Conservation (phyloP, 2,329 filamentous ascomycete species). For the Tetracladium maxilliforme region DNA sequence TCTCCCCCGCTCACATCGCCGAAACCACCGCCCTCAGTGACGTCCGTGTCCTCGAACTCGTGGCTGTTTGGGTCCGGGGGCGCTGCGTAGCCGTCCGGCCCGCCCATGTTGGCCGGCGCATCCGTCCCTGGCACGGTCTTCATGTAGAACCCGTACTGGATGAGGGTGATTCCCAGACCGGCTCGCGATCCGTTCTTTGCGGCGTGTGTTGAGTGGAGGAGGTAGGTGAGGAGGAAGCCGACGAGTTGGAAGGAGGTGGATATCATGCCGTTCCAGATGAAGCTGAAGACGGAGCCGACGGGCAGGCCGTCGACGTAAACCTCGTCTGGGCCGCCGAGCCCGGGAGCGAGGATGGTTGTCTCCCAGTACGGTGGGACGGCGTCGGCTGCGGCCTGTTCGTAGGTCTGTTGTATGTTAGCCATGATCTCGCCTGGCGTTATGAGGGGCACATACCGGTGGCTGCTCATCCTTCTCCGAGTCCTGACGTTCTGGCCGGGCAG, state of each 20-base stretch:
- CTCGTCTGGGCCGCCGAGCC: conserved; percentile 78
- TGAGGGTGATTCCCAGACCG: conserved; percentile 84
- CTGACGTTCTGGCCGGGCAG: conserved; percentile 72
- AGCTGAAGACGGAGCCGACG: conserved; percentile 75
- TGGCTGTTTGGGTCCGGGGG: conserved; percentile 84
- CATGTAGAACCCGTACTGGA: conserved; percentile 97
- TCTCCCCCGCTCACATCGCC: conserved; percentile 58
- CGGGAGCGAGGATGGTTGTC: conserved; percentile 90
- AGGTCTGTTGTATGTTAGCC: conserved; percentile 44
- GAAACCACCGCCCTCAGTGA: conserved; percentile 33
- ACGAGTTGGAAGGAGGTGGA: conserved; percentile 95
- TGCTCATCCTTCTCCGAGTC: conserved; percentile 76
- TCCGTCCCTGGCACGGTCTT: conserved; percentile 36
- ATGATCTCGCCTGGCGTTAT: conserved; percentile 1
- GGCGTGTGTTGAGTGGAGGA: conserved; percentile 93
- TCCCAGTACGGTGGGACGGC: conserved; percentile 97
- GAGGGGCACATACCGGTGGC: conserved; percentile 59
- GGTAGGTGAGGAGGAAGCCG: conserved; percentile 94
- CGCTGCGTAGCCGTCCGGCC: conserved; percentile 44
- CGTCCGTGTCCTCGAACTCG: conserved; percentile 64
- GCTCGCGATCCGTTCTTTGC: conserved; percentile 95
- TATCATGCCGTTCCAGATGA: conserved; percentile 90
- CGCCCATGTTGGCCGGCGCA: conserved; percentile 20
- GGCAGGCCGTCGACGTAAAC: conserved; percentile 95
- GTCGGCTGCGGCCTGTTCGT: conserved; percentile 95